These are phyloP conservation scores for Blastocladiella emersonii DNA, from an alignment of 371 early-diverging fungal genomes.

Conservation along the genomic window DNA sequence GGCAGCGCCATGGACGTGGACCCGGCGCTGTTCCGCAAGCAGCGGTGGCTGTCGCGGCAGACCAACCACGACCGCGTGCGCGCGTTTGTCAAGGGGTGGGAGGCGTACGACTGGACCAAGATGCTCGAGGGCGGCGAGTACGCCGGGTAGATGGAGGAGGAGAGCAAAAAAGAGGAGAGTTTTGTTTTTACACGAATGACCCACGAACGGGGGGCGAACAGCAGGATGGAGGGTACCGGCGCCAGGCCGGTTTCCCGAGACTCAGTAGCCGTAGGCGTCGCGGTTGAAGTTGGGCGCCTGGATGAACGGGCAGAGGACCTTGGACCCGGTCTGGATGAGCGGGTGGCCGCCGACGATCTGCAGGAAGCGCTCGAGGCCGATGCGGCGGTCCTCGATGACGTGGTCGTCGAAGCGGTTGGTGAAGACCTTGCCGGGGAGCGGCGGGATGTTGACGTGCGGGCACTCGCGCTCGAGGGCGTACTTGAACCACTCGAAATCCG, in stretches of 20 bases:
- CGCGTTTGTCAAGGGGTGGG: slow-evolving; percentile 56
- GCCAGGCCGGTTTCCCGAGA: too few relatives aligned
- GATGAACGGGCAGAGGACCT: slow-evolving; percentile 84
- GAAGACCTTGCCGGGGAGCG: slow-evolving; percentile 92
- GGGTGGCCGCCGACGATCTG: slow-evolving; percentile 96
- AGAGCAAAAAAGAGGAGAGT: too few relatives aligned
- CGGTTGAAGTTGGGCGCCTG: slow-evolving; percentile 77
- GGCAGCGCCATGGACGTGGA: slow-evolving; percentile 67
- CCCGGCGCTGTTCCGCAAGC: slow-evolving; percentile 57
- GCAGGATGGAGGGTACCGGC: too few relatives aligned
- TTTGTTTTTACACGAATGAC: too few relatives aligned
- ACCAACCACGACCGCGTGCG: slow-evolving; percentile 41
- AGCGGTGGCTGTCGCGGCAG: slow-evolving; percentile 36
- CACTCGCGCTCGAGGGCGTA: slow-evolving; percentile 85
- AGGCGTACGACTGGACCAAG: slow-evolving; percentile 69
- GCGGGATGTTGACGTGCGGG: slow-evolving; percentile 83
- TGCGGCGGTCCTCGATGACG: slow-evolving; percentile 81
- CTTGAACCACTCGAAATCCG: slow-evolving; percentile 96
- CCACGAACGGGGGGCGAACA: too few relatives aligned
- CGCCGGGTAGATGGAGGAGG: background rate
- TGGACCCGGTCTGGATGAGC: slow-evolving; percentile 90
- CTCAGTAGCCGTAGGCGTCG: slow-evolving; percentile 52
- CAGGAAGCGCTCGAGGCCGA: slow-evolving; percentile 84
- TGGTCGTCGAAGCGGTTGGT: slow-evolving; percentile 88
- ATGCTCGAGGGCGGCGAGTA: slow-evolving; percentile 18